A percentile compares a stretch with the other conserved stretches of the same genome.
These are phyloP conservation scores for Candida glucosophila DNA, from an alignment of 1,139 yeast species.

Conservation along the genomic window DNA sequence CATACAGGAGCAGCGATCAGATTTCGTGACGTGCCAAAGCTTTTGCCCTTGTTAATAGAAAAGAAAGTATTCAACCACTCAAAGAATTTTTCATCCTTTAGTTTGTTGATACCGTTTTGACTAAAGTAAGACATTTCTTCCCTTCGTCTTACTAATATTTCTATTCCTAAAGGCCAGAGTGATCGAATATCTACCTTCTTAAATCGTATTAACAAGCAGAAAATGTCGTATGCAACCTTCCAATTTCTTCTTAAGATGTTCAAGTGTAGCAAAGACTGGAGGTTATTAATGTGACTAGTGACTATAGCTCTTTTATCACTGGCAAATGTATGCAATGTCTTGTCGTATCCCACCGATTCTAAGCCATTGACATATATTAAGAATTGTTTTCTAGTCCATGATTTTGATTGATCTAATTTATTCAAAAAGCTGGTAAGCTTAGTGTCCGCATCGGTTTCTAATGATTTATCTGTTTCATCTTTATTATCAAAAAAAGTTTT, in stretches of 20 bases:
- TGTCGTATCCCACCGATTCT: too few relatives aligned
- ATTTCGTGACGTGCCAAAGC: conserved; percentile 1
- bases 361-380: conserved; percentile 19
- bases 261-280: conserved; percentile 25
- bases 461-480: conserved; percentile 4
- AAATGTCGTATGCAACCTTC: conserved; percentile 45
- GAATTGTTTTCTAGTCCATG: conserved; percentile 16
- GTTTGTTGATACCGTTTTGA: conserved; percentile 1
- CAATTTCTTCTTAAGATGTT: conserved; percentile 41
- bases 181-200: conserved; percentile 43
- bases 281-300: conserved; percentile 19
- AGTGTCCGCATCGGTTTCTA: conserved; percentile 7
- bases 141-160: conserved; percentile 18
- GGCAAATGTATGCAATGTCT: too few relatives aligned
- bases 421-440: conserved; percentile 6
- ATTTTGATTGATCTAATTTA: conserved; percentile 14
- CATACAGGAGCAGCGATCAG: conserved; percentile 27
- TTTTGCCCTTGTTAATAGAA: conserved; percentile 7
- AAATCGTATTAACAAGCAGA: conserved; percentile 38
- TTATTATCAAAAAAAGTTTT: too few relatives aligned
- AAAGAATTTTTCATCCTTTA: conserved; percentile 24
- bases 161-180: conserved; percentile 54
- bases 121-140: conserved; percentile 7
- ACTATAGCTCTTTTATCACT: too few relatives aligned
- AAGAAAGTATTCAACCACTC: conserved; percentile 27